Base-by-base conservation (phyloP, 164 flowering plant species). In the Euptelea pleiosperma region DNA sequence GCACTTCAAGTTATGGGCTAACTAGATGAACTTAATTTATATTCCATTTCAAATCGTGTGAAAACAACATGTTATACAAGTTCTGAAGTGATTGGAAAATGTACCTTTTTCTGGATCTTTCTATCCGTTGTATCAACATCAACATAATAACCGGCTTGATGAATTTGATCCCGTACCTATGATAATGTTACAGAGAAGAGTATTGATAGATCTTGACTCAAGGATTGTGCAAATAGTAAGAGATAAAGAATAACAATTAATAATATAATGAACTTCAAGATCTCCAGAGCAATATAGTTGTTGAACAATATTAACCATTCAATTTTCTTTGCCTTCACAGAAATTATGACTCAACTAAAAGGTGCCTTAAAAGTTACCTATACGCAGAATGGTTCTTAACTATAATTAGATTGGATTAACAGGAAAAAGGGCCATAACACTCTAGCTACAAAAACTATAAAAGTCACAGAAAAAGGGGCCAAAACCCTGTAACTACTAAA, bases 41-140 rank as follows among this genome's bases (percentile, higher is more conserved):
- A 52, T 5, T 18, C 25, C 25, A 21, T 8, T 31, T 34, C 26
- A 21, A 10, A 52, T 52, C 11, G 22, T 9, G 8, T 18, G 25
- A 14, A n/a, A 31, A 51, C 9, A n/a, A 31, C 11, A 25, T 8
- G 16, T 29, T 26, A 19, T 7, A 58, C 5, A 30, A 4, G 31
- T 19, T 36, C 30, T 36, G 30, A 15, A 15, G 9, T 2, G 28
- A 37, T 36, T 19, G 15, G 18, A 4, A 45, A 51, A 28, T 29
- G 6, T 24, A 89, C 98, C 96, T 92, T 92, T 77, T 92, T 86
- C 69, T 87, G 80, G 46, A 92, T 85, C 74, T 80, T 87, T 61
- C 95, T 79, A 69, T 92, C 98, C 8, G 78, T 78, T 21, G 71
- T 66, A 66, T 92, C 98, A 33, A 75, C 81, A 66, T 92, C 98